Base-by-base conservation (phyloP, 805 yeast genomes). In the Candida bentonensis region DNA sequence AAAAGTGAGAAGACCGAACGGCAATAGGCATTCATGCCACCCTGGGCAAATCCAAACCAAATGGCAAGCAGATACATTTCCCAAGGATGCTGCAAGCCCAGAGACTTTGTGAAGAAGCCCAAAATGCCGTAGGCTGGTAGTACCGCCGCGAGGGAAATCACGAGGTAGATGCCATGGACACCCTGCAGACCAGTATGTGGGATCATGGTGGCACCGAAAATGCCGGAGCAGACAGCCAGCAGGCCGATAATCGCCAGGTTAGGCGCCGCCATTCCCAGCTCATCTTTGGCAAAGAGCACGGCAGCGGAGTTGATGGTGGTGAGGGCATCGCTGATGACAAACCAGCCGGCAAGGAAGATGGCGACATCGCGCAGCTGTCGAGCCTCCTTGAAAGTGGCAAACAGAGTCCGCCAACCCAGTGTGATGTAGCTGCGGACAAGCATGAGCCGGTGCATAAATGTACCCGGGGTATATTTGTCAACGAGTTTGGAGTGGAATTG, bases 221-320 rank as follows among this genome's bases (percentile, higher is more conserved):
- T 78, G 0, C 89, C 92, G 48, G 72, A 76, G 1, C 77, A 48
- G 64, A 83, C 79, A 1, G 82, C 74, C 22, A 81, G 53, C 1
- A 81, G 70, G 9, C 89, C 84, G 22, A 82, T 71, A 9, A 72
- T 55, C 1, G 83, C 82, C 33, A 83, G 63, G 33, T 74, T 72
- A 23, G 82, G 68, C 1, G 88, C 78, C 2, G 73, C 63, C 92
- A 82, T 83, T 34, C 69, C 66, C 22, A 82, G 61, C 48, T 82
- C 81, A 0, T 83, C 73, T 43, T 78, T 76, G 2, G 92, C 84
- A 62, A 82, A 82, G 30, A 82, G 57, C 23, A 83, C 76, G 0
- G 92, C 89, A 0, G 92, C 79, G 0, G 87, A 78, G 57, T 82
- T 82, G 45, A 82, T 82, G 0, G 92, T 83, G 1, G 88, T 80